Conservation (phyloP, 768 basidiomycete species). For the Pleurotus giganteus region DNA sequence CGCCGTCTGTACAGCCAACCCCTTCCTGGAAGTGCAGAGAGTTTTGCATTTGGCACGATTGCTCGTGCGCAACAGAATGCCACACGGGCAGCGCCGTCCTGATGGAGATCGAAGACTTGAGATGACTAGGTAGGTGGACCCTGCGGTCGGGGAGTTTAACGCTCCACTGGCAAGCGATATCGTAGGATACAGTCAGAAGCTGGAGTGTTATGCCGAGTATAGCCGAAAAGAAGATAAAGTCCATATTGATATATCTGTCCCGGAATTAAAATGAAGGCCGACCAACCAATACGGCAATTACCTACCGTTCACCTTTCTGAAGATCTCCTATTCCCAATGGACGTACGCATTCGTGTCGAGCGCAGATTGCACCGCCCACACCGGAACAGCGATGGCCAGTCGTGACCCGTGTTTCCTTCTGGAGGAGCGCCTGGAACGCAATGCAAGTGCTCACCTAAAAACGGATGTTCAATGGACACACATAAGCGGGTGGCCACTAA, state of each 20-base stretch:
- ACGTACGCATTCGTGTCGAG: slow-evolving; percentile 3
- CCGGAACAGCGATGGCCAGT: slow-evolving; percentile 16
- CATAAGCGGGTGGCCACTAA: no score
- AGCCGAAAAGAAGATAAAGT: slow-evolving; percentile 23
- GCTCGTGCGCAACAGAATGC: slow-evolving; percentile 11
- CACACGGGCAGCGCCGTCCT: slow-evolving; percentile 2
- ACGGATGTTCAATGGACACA: neutral
- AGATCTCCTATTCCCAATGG: slow-evolving; percentile 11
- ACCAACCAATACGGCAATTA: neutral
- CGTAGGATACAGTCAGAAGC: slow-evolving; percentile 21
- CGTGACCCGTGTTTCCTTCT: slow-evolving; percentile 8
- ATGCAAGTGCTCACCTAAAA: slow-evolving; percentile 1
- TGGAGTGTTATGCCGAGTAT: slow-evolving; percentile 11
- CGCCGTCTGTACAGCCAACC: slow-evolving; percentile 28
- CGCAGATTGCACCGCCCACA: slow-evolving; percentile 11
- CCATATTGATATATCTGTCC: slow-evolving; percentile 19
- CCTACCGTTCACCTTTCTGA: neutral
- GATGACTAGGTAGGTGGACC: neutral
- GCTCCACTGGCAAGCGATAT: slow-evolving; percentile 27
- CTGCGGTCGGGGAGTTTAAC: slow-evolving; percentile 18
- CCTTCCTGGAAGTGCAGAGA: slow-evolving; percentile 26
- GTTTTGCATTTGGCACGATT: slow-evolving; percentile 11
- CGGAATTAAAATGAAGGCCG: neutral
- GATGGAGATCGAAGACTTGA: neutral
- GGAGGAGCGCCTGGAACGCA: slow-evolving; percentile 7